Base-by-base conservation (phyloP, 2,329 filamentous ascomycete genomes). In the Colletotrichum liaoningense region DNA sequence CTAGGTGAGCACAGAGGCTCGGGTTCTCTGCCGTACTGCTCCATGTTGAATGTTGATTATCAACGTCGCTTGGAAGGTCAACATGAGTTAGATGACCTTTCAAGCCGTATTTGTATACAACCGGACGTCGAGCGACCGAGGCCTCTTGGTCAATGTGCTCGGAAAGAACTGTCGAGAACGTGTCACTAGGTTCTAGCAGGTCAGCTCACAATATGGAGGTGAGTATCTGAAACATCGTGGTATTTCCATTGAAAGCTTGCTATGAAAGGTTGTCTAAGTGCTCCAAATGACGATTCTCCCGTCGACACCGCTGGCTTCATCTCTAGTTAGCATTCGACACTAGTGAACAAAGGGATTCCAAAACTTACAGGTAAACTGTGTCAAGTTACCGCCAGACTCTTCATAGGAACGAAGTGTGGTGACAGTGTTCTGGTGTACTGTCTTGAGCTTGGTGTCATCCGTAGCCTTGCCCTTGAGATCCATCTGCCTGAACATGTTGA, bases 401-500 rank as follows among this genome's bases (percentile, higher is more conserved):
- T 95, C 91, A 81, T 93, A 98, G 24, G 91, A 88, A 56, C 97
- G 91, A 63, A 99, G 87, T 2, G 92, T 98, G 80, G 91, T 95
- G 80, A 99, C 94, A 30, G 95, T 98, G 85, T 99, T 99, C 83
- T 99, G 97, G 84, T 99, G 97, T 59, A 97, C 91, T 12, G 97
- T 98, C 86, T 95, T 97, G 78, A 99, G 88, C 86, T 97, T 94
- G 4, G 95, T 98, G 82, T 98, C 95, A 79, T 97, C 95, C 81
- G 94, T 94, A 69, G 88, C 87, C 85, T 97, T 97, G 75, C 97
- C 97, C 88, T 97, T 98, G 76, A 99, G 88, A 84, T 99, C 97
- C 97, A 99, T 98, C 86, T 98, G 95, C 79, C 92, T 91, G 86
- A 99, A 99, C 95, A 98, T 98, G 84, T 98, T 98, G 82, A 98